Evolutionary conservation across 192 early-diverging fungal species (phyloP).

Genomic region (Rhizoclosmatium sp.): DNA sequence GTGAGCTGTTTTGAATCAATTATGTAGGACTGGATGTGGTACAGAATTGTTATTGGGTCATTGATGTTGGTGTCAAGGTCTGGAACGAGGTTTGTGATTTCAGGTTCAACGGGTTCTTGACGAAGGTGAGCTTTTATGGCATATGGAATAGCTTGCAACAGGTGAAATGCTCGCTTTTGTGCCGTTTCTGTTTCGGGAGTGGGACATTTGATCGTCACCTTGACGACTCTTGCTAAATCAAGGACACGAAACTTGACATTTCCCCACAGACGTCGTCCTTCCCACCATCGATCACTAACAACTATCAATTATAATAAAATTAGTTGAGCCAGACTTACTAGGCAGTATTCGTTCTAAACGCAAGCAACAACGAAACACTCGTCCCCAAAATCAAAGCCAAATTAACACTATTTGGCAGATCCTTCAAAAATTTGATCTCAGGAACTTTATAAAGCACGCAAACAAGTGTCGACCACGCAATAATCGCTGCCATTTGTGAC

Average conservation of each 20-base stretch:
- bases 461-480: slow-evolving; percentile 4
- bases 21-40: neutral
- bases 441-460: slow-evolving; percentile 17
- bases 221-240: slow-evolving; percentile 78
- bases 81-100: neutral
- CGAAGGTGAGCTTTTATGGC: neutral
- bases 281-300: slow-evolving; percentile 74
- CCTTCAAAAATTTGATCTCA: slow-evolving; percentile 17
- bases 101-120: neutral
- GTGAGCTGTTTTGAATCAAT: neutral
- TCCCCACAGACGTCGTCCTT: slow-evolving; percentile 85
- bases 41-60: neutral
- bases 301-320: slow-evolving; percentile 55
- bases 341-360: neutral
- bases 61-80: neutral
- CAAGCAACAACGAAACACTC: neutral
- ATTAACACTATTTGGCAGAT: slow-evolving; percentile 32
- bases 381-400: neutral
- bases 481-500: neutral
- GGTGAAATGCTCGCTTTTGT: neutral
- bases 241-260: slow-evolving; percentile 72
- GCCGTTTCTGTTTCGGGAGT: neutral
- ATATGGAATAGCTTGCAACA: neutral
- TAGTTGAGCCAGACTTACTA: neutral
- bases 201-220: slow-evolving; percentile 53